Evolutionary conservation across 2,329 filamentous ascomycete species (phyloP), one percentile per base, ranked within the genome.

Genomic region (Teratosphaeria destructans): DNA sequence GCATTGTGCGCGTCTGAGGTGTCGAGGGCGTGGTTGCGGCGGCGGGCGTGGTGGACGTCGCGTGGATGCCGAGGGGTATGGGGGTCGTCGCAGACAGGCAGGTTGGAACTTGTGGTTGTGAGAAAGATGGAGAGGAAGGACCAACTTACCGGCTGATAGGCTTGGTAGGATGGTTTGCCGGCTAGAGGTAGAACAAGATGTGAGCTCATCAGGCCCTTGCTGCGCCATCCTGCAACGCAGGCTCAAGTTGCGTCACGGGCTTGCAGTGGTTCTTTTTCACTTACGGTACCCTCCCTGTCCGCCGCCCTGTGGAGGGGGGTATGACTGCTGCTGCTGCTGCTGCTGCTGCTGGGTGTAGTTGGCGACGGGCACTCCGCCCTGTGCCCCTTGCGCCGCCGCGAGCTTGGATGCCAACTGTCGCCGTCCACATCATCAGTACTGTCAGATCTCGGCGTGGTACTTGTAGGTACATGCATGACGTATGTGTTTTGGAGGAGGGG

Each of bases 81-180:
- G 14, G 37, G 19, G 6, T 35, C 23, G 59, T 47, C 49, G 60
- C 56, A 59, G 56, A 57, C 55, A 58, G 55, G 32, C 23, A 23
- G 23, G 23, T 23, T 23, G 23, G 1, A 23, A 23, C 23, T 59
- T 57, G 57, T 56, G 27, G 56, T 14, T 47, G 35, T 43, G 53
- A n/a, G 62, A 60, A 7, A 32, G 29, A 32, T 32, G 29, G 29
- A 32, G 5, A 32, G 2, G 29, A 62, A 57, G 53, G 35, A 52
- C 56, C 56, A 47, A 68, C 66, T 67, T 65, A 68, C 67, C 62
- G 52, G 39, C 7, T 62, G 61, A 59, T 70, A 84, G 64, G 81
- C 78, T 74, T 84, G 81, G 73, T 84, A 84, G 68, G 78, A 75
- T 62, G 72, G 73, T 65, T 80, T 77, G 57, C 75, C 73, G 65